Evolutionary conservation across 495 filamentous ascomycete species (phyloP).

Genomic region (Neurospora tetrasperma): DNA sequence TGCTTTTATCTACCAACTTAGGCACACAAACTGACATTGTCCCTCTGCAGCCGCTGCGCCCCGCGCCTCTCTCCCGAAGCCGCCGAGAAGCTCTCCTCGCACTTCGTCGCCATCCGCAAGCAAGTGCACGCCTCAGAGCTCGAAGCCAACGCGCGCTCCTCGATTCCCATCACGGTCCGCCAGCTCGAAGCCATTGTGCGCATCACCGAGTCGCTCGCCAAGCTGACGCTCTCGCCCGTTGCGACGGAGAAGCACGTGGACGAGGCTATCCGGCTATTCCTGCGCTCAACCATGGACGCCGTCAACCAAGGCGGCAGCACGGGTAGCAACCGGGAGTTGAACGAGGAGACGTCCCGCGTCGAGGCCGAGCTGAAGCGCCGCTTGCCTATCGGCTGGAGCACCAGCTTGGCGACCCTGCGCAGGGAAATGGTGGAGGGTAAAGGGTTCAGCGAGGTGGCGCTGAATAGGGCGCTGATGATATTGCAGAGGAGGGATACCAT

Average conservation of each 20-base stretch:
- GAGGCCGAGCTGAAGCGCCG: constrained; percentile 85
- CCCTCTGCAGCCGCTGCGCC: constrained; percentile 61
- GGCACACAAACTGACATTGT: constrained; percentile 23
- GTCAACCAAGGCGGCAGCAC: constrained; percentile 69
- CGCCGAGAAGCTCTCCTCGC: constrained; percentile 90
- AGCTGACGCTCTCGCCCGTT: constrained; percentile 72
- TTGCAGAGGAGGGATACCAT: constrained; percentile 83
- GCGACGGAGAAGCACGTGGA: constrained; percentile 90
- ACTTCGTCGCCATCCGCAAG: constrained; percentile 92
- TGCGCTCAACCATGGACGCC: constrained; percentile 96
- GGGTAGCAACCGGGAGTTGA: constrained; percentile 74
- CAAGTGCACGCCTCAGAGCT: constrained; percentile 88
- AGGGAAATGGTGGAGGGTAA: constrained; percentile 84
- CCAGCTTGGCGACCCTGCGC: constrained; percentile 73
- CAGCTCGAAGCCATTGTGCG: constrained; percentile 96
- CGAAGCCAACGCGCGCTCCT: constrained; percentile 75
- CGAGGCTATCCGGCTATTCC: constrained; percentile 94
- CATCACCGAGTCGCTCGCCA: constrained; percentile 93
- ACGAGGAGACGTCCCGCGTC: constrained; percentile 77
- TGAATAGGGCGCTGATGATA: constrained; percentile 76
- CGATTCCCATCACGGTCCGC: constrained; percentile 94
- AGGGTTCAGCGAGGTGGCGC: constrained; percentile 75
- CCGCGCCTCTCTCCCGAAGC: constrained; percentile 87
- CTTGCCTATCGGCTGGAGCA: constrained; percentile 91
- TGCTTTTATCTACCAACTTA: not conserved